Percentiles rank a stretch among this genome's conserved stretches.
Conservation (phyloP, 306 rosid genomes). For the Vigna nakashimae region DNA sequence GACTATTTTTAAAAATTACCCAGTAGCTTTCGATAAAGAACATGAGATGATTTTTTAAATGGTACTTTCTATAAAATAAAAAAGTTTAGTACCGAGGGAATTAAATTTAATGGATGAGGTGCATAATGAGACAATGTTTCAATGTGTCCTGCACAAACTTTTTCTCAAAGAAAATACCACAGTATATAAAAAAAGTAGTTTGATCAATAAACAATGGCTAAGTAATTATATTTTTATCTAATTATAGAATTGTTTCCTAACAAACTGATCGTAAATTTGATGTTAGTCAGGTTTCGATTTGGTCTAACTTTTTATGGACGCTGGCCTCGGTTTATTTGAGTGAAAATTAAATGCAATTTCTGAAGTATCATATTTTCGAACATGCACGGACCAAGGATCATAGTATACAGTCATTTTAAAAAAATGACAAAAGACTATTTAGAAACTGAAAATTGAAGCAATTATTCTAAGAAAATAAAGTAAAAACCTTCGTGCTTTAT, state of each 20-base stretch:
- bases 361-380: neutral
- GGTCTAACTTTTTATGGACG: neutral
- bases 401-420: neutral
- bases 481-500: conserved; percentile 44
- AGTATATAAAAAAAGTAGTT: no score
- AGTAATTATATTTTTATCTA: neutral
- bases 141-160: no score
- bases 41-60: no score
- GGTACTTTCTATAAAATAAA: no score
- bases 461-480: neutral
- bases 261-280: neutral
- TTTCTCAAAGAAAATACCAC: no score
- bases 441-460: neutral
- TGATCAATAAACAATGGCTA: neutral
- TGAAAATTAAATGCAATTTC: conserved; percentile 15
- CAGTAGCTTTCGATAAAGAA: no score
- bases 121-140: no score
- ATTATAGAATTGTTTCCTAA: neutral
- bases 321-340: neutral
- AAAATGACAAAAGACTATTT: neutral
- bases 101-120: no score
- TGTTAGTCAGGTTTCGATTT: neutral
- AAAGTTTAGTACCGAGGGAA: no score
- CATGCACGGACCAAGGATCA: neutral
- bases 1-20: no score